Base-by-base conservation (phyloP, 2,329 filamentous ascomycete genomes). In the Teratosphaeria epicoccoides region DNA sequence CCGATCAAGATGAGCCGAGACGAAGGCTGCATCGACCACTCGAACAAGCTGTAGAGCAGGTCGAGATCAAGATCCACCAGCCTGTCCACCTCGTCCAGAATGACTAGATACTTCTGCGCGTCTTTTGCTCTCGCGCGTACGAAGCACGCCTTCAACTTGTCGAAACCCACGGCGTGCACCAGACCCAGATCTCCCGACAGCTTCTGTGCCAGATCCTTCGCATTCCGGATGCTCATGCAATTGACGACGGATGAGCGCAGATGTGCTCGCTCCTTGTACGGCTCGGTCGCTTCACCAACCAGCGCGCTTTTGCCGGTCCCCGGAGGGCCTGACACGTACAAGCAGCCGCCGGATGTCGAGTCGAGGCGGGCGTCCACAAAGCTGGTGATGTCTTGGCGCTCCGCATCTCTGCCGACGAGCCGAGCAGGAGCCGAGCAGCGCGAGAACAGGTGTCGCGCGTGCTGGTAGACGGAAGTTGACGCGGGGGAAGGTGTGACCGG, bases 221-320 rank as follows among this genome's bases (percentile, higher is more conserved):
- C 87, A 28, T 83, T 88, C 64, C 93, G 94, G 70, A 96, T 83
- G 70, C 90, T 95, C 83, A 96, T 96, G 71, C 93, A 98, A 68
- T 98, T 98, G 75, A 98, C 79, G 64, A 90, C 91, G 2, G 83
- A 83, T 49, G 84, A 82, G 61, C 81, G 82, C 49, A 93, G 73
- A 3, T 68, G 68, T 11, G 68, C 62, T 1, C 73, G 68, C 14
- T 76, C 71, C 28, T 73, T 71, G 47, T 84, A 70, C 43, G 81
- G 75, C 46, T 80, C 73, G 46, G 85, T 85, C 48, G 95, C 80
- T 65, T 94, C 84, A 56, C 83, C 83, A 55, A 97, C 82, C 75
- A 97, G 85, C 25, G 93, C 93, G 68, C 90, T 97, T 73, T 98
- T 98, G 50, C 93, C 93, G 0, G 93, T 98, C 10, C 93, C 93